phyloP scores from a whole-genome alignment of 495 filamentous ascomycete species.

The Hypoxylon crocopeplum region DNA sequence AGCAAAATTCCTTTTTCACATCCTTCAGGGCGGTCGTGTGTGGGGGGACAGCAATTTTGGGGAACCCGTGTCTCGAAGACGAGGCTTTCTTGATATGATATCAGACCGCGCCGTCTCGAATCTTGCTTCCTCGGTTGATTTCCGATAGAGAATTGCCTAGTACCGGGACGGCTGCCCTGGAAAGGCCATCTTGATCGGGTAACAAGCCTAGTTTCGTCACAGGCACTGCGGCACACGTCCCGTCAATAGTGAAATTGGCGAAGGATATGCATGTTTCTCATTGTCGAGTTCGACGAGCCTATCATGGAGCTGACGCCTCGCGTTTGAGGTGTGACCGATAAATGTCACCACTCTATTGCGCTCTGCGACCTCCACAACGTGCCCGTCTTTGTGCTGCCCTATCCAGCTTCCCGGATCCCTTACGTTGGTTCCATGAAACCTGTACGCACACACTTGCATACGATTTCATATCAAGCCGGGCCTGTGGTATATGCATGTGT shows the following conservation, averaged over 20 bases:
- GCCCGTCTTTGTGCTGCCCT: slow-evolving; percentile 32
- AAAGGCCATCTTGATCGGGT: slow-evolving; percentile 13
- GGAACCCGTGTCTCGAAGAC: slow-evolving; percentile 5
- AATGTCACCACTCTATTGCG: slow-evolving; percentile 23
- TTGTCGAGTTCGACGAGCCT: slow-evolving; percentile 17
- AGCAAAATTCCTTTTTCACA: slow-evolving; percentile 4
- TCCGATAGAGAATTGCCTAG: slow-evolving; percentile 5
- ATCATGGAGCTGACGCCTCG: slow-evolving; percentile 27
- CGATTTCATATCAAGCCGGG: slow-evolving; percentile 16
- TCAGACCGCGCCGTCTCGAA: slow-evolving; percentile 9
- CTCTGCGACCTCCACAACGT: slow-evolving; percentile 20
- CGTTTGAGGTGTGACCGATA: slow-evolving; percentile 22
- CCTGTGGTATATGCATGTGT: slow-evolving; percentile 7
- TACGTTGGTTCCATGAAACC: slow-evolving; percentile 33
- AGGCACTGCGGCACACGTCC: slow-evolving; percentile 28
- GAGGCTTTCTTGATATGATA: slow-evolving; percentile 8
- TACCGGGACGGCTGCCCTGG: not conserved
- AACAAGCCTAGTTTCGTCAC: slow-evolving; percentile 16
- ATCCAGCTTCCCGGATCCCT: slow-evolving; percentile 36
- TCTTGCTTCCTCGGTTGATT: slow-evolving; percentile 23
- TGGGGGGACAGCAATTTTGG: slow-evolving; percentile 16
- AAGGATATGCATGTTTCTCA: slow-evolving; percentile 29
- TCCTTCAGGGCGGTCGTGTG: not conserved
- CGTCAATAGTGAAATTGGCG: slow-evolving; percentile 25
- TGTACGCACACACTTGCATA: slow-evolving; percentile 12